Evolutionary conservation across 345 rosid species (phyloP).

Genomic region (Tarenaya hassleriana): DNA sequence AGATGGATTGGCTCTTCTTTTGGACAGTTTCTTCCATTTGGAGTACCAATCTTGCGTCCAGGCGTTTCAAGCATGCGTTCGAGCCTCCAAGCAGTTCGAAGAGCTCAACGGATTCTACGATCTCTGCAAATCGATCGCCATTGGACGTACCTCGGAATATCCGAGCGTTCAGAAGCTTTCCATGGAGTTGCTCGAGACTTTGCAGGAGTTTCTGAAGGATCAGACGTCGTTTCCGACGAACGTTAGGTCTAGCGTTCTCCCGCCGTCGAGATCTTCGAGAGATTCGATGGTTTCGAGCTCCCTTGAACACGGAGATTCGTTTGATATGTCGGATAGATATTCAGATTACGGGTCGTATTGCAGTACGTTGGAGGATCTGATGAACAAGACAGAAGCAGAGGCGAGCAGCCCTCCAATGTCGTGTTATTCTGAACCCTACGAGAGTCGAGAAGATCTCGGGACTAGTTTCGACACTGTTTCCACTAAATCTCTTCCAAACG

Average conservation of each 20-base stretch:
- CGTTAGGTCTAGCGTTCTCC: slow-evolving; percentile 23
- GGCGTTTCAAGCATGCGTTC: slow-evolving; percentile 57
- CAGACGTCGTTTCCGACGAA: slow-evolving; percentile 46
- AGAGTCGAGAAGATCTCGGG: slow-evolving; percentile 22
- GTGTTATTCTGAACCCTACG: slow-evolving; percentile 29
- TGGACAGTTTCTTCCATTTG: slow-evolving; percentile 68
- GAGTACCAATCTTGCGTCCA: slow-evolving; percentile 52
- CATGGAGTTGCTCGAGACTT: slow-evolving; percentile 58
- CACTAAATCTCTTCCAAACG: slow-evolving; percentile 24
- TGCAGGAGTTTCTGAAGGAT: slow-evolving; percentile 77
- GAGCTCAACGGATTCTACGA: slow-evolving; percentile 57
- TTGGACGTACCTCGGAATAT: slow-evolving; percentile 74
- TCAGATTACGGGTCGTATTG: slow-evolving; percentile 37
- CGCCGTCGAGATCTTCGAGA: slow-evolving; percentile 9
- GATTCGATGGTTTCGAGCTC: slow-evolving; percentile 20
- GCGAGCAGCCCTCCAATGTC: slow-evolving; percentile 34
- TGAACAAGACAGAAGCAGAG: slow-evolving; percentile 32
- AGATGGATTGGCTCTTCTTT: slow-evolving; percentile 49
- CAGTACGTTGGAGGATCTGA: slow-evolving; percentile 48
- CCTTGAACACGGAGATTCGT: slow-evolving; percentile 23
- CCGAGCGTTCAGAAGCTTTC: slow-evolving; percentile 72
- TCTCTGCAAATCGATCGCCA: slow-evolving; percentile 42
- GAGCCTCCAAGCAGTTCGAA: slow-evolving; percentile 60
- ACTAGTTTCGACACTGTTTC: slow-evolving; percentile 27
- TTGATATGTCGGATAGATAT: slow-evolving; percentile 25